Evolutionary conservation across 1,284 basidiomycete genomes (phyloP), one percentile per base, ranked within the genome.

Genomic region (Acaromyces ingoldii): DNA sequence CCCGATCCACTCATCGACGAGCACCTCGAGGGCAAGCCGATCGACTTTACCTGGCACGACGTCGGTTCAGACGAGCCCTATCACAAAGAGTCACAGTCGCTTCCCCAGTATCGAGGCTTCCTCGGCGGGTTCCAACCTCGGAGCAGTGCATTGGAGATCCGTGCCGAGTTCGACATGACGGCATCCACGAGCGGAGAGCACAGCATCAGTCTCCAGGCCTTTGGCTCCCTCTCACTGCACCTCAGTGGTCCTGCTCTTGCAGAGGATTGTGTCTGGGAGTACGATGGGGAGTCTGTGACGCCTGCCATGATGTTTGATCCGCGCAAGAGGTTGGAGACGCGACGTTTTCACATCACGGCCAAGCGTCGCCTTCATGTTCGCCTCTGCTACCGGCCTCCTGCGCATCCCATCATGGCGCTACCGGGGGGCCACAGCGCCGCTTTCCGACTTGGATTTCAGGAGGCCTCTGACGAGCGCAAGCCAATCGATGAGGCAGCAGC

Each of bases 371-470:
- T n/a, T n/a, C n/a, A n/a, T n/a, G n/a, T n/a, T n/a, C n/a, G n/a
- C n/a, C n/a, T n/a, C n/a, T n/a, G n/a, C n/a, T n/a, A n/a, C n/a
- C n/a, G n/a, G n/a, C n/a, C n/a, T n/a, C n/a, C n/a, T n/a, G n/a
- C n/a, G 17, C 7, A 40, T 9, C 38, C 7, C 19, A 9, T 9
- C 25, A 17, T 7, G 38, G 9, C 38, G 19, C 9, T 40, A 40
- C 38, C 17, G 9, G 38, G 25, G 38, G 25, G n/a, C n/a, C n/a
- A 7, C 7, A 17, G 38, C 38, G 17, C 9, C 7, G 38, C 38
- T 9, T 49, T 49, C 36, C n/a, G 42, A 37, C 17, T 46, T 29
- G 48, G 48, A 17, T 38, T 49, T 33, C 19, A 49, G 21, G 48
- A 49, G 39, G 33, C 36, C 11, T n/a, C 15, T 13, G 36, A 39